Evolutionary conservation across 2,329 filamentous ascomycete species (phyloP), one percentile per base, ranked within the genome.

Genomic region (Aspergillus hiratsukae): DNA sequence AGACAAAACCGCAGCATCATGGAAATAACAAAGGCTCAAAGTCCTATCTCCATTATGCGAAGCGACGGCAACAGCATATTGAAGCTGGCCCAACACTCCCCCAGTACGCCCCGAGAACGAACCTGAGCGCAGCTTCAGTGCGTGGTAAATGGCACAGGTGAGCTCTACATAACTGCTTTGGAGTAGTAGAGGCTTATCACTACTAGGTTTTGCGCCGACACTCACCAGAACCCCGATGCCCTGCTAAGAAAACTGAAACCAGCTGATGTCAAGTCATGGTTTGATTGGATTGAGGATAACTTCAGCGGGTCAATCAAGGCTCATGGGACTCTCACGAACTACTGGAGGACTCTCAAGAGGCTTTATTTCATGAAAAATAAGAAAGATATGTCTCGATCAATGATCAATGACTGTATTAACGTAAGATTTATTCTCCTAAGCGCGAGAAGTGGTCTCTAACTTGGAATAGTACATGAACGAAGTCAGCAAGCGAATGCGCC

Each of bases 221-320:
- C 56, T 49, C 8, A 17, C 37, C 40, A 48, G 45, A 48, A 61
- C 23, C 58, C 56, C 23, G 58, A 59, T 53, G 14, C 31, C 11
- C 43, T 56, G 11, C 53, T 60, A 28, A 29, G 45, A 19, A 61
- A 61, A 28, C 56, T 63, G 10, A 59, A 53, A 23, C 17, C 52
- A 14, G 40, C 52, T 10, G 51, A 62, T 57, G 51, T 60, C 11
- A 64, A 62, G 46, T 52, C 52, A 37, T 64, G 54, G 55, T 62
- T 64, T 58, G 29, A 64, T 49, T 64, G 45, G 61, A 62, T 64
- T 27, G 35, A 62, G 40, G 37, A 53, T 40, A 59, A 61, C 48
- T 62, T 64, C 41, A 7, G 3, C 23, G 56, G 58, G 4, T 64
- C 51, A 27, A 52, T 62, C 19, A 64, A 59, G 54, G 53, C 53